phyloP scores from a whole-genome alignment of 768 basidiomycete species.

The Mycena alexandri region DNA sequence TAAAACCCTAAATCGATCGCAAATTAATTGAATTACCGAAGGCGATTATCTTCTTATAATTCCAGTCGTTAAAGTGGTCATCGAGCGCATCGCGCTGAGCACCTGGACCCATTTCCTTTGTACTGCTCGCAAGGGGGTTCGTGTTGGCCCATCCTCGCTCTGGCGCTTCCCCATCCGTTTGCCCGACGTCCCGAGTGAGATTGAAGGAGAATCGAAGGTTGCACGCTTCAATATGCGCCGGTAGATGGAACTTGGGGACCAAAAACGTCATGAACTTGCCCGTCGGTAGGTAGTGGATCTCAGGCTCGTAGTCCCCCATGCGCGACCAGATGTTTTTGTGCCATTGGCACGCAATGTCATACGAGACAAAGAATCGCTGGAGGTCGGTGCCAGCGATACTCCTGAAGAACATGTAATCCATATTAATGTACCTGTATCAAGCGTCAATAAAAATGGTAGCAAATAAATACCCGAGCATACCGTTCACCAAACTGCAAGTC shows the following conservation, averaged over 20 bases:
- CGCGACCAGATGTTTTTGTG: constrained; percentile 36
- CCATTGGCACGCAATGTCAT: constrained; percentile 45
- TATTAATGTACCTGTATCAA: constrained; percentile 16
- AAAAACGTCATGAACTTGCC: constrained; percentile 4
- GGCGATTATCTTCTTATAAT: not conserved
- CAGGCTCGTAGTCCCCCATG: constrained; percentile 33
- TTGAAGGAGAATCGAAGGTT: constrained; percentile 48
- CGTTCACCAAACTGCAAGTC: not conserved
- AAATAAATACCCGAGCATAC: not conserved
- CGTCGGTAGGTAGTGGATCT: constrained; percentile 22
- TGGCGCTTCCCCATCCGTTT: constrained; percentile 48
- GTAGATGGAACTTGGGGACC: constrained; percentile 50
- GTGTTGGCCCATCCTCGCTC: constrained; percentile 48
- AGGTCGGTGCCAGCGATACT: constrained; percentile 30
- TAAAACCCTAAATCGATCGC: not conserved
- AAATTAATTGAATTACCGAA: too few relatives aligned
- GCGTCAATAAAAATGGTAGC: not conserved
- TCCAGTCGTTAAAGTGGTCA: too few relatives aligned
- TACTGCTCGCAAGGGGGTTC: constrained; percentile 49
- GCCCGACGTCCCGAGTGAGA: constrained; percentile 36
- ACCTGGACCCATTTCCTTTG: constrained; percentile 50
- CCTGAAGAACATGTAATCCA: constrained; percentile 39
- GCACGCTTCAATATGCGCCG: constrained; percentile 43
- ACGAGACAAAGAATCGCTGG: constrained; percentile 35
- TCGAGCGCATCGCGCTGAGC: not conserved